Percentiles rank a stretch among this genome's conserved stretches.
Conservation (phyloP, 2,329 filamentous ascomycete genomes). For the Fusarium sp. region DNA sequence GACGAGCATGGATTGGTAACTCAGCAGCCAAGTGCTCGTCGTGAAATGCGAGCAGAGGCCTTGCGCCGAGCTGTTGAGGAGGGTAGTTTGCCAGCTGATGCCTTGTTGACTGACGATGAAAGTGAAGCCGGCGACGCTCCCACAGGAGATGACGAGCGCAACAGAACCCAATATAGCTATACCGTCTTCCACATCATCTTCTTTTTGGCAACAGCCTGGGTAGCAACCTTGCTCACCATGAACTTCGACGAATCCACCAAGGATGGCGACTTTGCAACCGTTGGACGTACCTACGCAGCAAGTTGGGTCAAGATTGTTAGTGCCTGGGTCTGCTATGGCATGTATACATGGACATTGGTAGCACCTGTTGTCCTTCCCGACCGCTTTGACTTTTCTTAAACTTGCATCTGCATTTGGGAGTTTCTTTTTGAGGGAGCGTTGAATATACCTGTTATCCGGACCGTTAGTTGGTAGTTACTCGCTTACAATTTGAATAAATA, state of each 20-base stretch:
- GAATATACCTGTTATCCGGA: conserved; percentile 20
- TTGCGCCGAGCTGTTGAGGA: conserved; percentile 92
- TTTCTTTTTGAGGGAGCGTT: conserved; percentile 38
- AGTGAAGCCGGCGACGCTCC: conserved; percentile 72
- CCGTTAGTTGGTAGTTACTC: conserved; percentile 6
- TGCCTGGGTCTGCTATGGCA: conserved; percentile 93
- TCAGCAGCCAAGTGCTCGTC: conserved; percentile 81
- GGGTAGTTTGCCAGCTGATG: conserved; percentile 90
- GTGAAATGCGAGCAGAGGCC: conserved; percentile 93
- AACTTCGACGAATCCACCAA: conserved; percentile 75
- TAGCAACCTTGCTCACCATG: conserved; percentile 86
- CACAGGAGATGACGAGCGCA: conserved; percentile 87
- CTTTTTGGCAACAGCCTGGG: conserved; percentile 95
- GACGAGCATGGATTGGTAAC: conserved; percentile 92
- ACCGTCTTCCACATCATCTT: conserved; percentile 97
- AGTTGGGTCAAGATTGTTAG: conserved; percentile 99
- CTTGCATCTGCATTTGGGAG: conserved; percentile 20
- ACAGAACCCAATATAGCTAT: conserved; percentile 95
- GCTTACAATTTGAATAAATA: conserved; percentile 20
- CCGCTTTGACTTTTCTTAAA: conserved; percentile 74
- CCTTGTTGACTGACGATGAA: conserved; percentile 79
- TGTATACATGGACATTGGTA: conserved; percentile 93
- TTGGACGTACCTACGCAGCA: conserved; percentile 95
- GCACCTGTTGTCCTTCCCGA: conserved; percentile 89
- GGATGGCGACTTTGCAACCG: conserved; percentile 83